These are phyloP conservation scores for Chaetomiaceae sp. DNA, from an alignment of 2,329 filamentous ascomycete genomes.

Conservation along the genomic window DNA sequence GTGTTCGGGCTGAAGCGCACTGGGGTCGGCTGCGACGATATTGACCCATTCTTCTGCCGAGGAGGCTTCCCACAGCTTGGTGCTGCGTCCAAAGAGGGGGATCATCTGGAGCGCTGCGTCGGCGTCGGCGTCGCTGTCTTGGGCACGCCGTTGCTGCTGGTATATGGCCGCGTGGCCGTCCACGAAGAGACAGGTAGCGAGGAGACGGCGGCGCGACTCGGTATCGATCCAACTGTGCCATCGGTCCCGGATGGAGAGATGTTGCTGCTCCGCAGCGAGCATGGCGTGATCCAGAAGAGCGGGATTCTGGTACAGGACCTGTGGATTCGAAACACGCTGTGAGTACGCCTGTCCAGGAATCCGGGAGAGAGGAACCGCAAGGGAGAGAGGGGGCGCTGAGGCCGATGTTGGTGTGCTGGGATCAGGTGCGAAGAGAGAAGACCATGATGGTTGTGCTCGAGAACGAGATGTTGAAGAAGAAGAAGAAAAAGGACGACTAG, in stretches of 20 bases:
- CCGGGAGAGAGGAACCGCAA: slow-evolving; percentile 14
- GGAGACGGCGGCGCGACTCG: slow-evolving; percentile 50
- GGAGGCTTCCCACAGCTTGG: slow-evolving; percentile 47
- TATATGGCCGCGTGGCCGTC: slow-evolving; percentile 54
- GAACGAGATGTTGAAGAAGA: slow-evolving; percentile 13
- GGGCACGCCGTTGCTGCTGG: slow-evolving; percentile 44
- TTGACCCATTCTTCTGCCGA: slow-evolving; percentile 45
- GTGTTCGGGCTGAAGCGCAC: slow-evolving; percentile 29
- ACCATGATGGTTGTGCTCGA: slow-evolving; percentile 21
- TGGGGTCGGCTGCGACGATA: slow-evolving; percentile 28
- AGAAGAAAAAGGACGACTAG: slow-evolving; percentile 15
- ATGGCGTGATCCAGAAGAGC: slow-evolving; percentile 25
- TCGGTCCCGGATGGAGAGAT: slow-evolving; percentile 25
- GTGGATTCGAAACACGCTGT: slow-evolving; percentile 27
- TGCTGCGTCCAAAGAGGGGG: slow-evolving; percentile 43
- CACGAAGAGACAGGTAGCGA: slow-evolving; percentile 54
- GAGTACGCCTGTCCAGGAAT: slow-evolving; percentile 29
- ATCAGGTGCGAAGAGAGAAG: slow-evolving; percentile 24
- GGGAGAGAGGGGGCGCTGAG: slow-evolving; percentile 18
- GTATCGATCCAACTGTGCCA: slow-evolving; percentile 52
- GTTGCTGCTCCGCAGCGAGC: slow-evolving; percentile 16
- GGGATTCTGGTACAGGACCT: slow-evolving; percentile 29
- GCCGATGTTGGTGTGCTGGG: slow-evolving; percentile 14
- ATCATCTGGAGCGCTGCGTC: slow-evolving; percentile 37
- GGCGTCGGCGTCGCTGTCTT: slow-evolving; percentile 36